Percentiles rank a stretch among this genome's conserved stretches.
These are phyloP conservation scores for Vitis riparia DNA, from an alignment of 164 flowering plant species.

Conservation along the genomic window DNA sequence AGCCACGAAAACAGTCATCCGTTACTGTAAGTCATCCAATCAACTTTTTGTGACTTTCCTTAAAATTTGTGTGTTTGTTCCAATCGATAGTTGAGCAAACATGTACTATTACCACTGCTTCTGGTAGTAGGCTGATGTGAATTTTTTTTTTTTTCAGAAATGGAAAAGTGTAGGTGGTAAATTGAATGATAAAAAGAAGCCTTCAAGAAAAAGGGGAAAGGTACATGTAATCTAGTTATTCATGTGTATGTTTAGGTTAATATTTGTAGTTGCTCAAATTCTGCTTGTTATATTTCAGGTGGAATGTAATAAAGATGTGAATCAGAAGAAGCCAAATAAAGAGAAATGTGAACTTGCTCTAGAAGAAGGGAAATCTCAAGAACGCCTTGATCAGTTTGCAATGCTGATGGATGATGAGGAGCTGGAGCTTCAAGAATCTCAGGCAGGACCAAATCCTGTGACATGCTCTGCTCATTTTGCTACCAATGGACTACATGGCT, in stretches of 20 bases:
- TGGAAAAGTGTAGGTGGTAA: slow-evolving; percentile 43
- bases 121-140: no score
- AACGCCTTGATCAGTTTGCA: slow-evolving; percentile 27
- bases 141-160: slow-evolving; percentile 18
- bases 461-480: slow-evolving; percentile 68
- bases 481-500: slow-evolving; percentile 46
- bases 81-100: not conserved
- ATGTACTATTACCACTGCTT: not conserved
- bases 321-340: slow-evolving; percentile 29
- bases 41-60: not conserved
- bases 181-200: slow-evolving; percentile 49
- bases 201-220: slow-evolving; percentile 42
- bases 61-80: not conserved
- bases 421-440: slow-evolving; percentile 77
- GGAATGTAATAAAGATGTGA: slow-evolving; percentile 23
- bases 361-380: slow-evolving; percentile 34
- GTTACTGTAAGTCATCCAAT: slow-evolving; percentile 32
- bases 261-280: not conserved
- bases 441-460: slow-evolving; percentile 60
- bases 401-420: slow-evolving; percentile 86
- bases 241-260: slow-evolving; percentile 9
- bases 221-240: slow-evolving; percentile 27
- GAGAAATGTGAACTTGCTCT: slow-evolving; percentile 69
- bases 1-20: slow-evolving; percentile 23
- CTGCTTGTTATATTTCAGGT: slow-evolving; percentile 35